These are phyloP conservation scores for Leptographium lundbergii DNA, from an alignment of 2,329 filamentous ascomycete genomes.

Conservation along the genomic window DNA sequence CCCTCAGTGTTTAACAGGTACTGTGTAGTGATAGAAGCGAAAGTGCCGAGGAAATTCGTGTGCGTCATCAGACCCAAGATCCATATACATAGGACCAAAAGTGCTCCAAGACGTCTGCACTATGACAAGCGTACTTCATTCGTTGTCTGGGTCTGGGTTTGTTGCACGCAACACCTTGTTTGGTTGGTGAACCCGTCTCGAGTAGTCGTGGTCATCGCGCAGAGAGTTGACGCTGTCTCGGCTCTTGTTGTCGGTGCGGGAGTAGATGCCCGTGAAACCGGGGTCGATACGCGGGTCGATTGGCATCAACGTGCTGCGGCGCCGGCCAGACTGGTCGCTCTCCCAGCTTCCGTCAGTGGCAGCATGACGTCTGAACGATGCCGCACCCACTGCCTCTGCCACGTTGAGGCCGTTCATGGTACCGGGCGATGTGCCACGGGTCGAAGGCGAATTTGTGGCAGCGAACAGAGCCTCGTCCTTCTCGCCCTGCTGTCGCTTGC, in stretches of 20 bases:
- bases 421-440: conserved; percentile 38
- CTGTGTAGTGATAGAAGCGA: conserved; percentile 2
- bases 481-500: conserved; percentile 26
- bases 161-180: conserved; percentile 44
- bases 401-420: conserved; percentile 30
- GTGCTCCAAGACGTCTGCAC: neutral
- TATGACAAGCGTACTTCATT: neutral
- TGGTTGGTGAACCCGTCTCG: conserved; percentile 41
- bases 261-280: conserved; percentile 43
- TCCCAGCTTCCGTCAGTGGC: conserved; percentile 18
- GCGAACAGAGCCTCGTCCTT: conserved; percentile 27
- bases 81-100: neutral
- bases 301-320: conserved; percentile 40
- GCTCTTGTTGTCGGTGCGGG: conserved; percentile 40
- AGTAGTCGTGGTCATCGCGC: conserved; percentile 54
- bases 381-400: conserved; percentile 19
- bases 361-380: conserved; percentile 2
- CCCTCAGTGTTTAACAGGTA: neutral
- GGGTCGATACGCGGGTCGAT: conserved; percentile 53
- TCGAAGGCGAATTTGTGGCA: conserved; percentile 24
- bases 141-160: conserved; percentile 41
- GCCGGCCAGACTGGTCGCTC: conserved; percentile 23
- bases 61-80: neutral
- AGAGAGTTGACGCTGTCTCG: conserved; percentile 51
- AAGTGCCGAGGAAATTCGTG: neutral